A percentile compares a stretch with the other conserved stretches of the same genome.
These are phyloP conservation scores for Candida ipomoeae DNA, from an alignment of 805 yeast genomes.

Conservation along the genomic window DNA sequence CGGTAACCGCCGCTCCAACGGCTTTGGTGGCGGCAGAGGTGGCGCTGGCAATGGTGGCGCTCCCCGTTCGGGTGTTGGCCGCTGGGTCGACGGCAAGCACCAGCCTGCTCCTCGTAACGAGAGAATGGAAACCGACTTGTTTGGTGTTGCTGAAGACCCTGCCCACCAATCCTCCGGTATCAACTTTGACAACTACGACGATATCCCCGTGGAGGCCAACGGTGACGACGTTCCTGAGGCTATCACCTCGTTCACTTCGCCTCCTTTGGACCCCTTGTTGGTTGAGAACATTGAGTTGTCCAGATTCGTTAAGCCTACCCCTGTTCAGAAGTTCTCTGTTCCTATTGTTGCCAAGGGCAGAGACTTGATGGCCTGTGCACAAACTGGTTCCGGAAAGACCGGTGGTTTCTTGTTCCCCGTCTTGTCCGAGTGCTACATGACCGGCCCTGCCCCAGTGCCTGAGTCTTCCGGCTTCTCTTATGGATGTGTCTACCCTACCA, in stretches of 20 bases:
- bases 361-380: slow-evolving; percentile 96
- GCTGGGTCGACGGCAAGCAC: slow-evolving; percentile 84
- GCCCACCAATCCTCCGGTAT: slow-evolving; percentile 89
- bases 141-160: slow-evolving; percentile 75
- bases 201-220: slow-evolving; percentile 96
- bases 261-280: slow-evolving; percentile 84
- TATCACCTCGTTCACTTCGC: slow-evolving; percentile 78
- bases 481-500: slow-evolving; percentile 89
- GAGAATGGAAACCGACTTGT: slow-evolving; percentile 70
- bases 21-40: slow-evolving; percentile 25
- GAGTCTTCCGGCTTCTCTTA: slow-evolving; percentile 52
- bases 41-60: slow-evolving; percentile 17
- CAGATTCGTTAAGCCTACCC: slow-evolving; percentile 93
- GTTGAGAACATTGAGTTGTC: slow-evolving; percentile 85
- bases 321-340: slow-evolving; percentile 90
- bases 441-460: slow-evolving; percentile 71
- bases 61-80: slow-evolving; percentile 61
- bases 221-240: slow-evolving; percentile 96
- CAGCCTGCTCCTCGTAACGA: slow-evolving; percentile 73
- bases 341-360: slow-evolving; percentile 87
- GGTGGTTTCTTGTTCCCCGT: slow-evolving; percentile 99
- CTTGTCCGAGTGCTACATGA: slow-evolving; percentile 80
- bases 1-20: slow-evolving; percentile 28
- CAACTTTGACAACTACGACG: slow-evolving; percentile 97
- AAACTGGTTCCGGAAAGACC: slow-evolving; percentile 99